Evolutionary conservation across 106 monocot genomes (phyloP), one percentile per base, ranked within the genome.

Genomic region (Amphibolis antarctica): DNA sequence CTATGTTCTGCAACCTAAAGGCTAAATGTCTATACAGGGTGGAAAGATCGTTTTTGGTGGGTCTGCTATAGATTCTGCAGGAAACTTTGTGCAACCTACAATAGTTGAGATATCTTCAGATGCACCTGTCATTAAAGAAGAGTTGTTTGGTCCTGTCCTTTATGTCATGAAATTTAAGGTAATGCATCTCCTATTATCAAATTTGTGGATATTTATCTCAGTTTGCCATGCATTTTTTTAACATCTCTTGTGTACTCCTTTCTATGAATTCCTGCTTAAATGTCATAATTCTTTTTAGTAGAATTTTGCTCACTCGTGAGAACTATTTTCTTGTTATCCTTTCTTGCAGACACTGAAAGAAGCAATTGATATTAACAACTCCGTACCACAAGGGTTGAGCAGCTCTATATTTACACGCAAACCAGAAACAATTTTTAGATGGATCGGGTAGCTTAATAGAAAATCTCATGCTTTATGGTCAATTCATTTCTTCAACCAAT

Each of bases 161-260:
- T 89, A 89, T 70, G 94, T 82, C 2, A 84, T 94, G 89, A 89
- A 86, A 80, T 89, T 94, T 60, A 76, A 86, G 89, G 94, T 94
- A 65, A 28, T 60, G 45, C 18, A 0, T 25, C 19, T 63, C 46
- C 10, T 52, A 7, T 0, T 50, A 63, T 55, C 4, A 53, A 53
- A 21, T 12, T 24, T 21, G 19, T 19, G n/a, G 9, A 22, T 10
- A 10, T 22, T 24, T 0, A n/a, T 53, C 5, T 10, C 23, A 1
- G 10, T 53, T 53, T 24, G 10, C 23, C 22, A 11, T 53, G 53
- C n/a, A 24, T 2, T 1, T 22, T n/a, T 22, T 24, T 53, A 22
- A 21, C 53, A 24, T 21, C 36, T 36, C 7, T 36, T 36, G 36
- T 4, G 36, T 36, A 7, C 36, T 36, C 36, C 7, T 36, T 36